Percentiles rank a stretch among this genome's conserved stretches.
Conservation (phyloP, 2,329 filamentous ascomycete genomes). For the Peltaster fructicola region DNA sequence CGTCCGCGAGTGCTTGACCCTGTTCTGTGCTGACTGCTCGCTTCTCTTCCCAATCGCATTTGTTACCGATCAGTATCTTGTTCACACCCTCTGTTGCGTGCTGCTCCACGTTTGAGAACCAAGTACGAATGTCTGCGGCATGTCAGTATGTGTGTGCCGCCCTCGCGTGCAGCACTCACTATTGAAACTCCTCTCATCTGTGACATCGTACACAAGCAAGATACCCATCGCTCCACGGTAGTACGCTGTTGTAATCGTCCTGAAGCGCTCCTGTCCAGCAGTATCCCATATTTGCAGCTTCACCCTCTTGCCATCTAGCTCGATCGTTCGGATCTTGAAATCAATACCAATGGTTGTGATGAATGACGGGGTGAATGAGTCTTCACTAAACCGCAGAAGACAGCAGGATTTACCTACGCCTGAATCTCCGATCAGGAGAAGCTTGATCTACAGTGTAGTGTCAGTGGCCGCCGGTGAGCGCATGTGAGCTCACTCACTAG, state of each 20-base stretch:
- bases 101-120: constrained; percentile 98
- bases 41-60: constrained; percentile 99
- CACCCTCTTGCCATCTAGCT: constrained; percentile 94
- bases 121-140: constrained; percentile 77
- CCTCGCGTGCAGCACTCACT: constrained; percentile 43
- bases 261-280: constrained; percentile 92
- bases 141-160: constrained; percentile 1
- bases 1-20: constrained; percentile 82
- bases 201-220: constrained; percentile 93
- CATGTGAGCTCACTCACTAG: constrained; percentile 45
- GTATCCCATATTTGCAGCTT: constrained; percentile 99
- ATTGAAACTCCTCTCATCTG: constrained; percentile 87
- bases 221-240: constrained; percentile 98
- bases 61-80: constrained; percentile 99
- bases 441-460: constrained; percentile 67
- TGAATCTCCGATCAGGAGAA: constrained; percentile 89
- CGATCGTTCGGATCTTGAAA: constrained; percentile 99
- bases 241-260: constrained; percentile 97
- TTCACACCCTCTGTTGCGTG: constrained; percentile 97
- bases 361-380: constrained; percentile 93
- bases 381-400: constrained; percentile 88
- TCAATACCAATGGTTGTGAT: constrained; percentile 99
- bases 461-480: constrained; percentile 8
- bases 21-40: constrained; percentile 82
- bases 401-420: constrained; percentile 96